Evolutionary conservation across 148 eudicot genomes (phyloP), one percentile per base, ranked within the genome.

Genomic region (Rhododendron henanense): DNA sequence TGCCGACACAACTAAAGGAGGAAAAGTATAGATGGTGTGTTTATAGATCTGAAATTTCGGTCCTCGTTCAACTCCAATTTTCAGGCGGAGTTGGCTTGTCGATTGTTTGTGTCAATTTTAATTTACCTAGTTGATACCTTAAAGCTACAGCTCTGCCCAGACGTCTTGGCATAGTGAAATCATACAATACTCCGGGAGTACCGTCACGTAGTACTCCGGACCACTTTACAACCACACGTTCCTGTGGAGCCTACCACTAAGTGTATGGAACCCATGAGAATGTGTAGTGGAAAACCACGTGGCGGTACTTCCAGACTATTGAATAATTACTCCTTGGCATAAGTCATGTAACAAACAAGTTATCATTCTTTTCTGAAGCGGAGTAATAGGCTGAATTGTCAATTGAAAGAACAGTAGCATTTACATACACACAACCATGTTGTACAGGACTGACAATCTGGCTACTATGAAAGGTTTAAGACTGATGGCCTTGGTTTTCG

Each of bases 11-110:
- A 48, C 55, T 48, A 31, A 48, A 23, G 82, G 39, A n/a, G 82
- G 82, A 48, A 79, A 79, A 48, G 15, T 48, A 79, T 79, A 79
- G 82, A 79, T 33, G 61, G 10, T 9, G 31, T 47, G 13, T 31
- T 11, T 23, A 47, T 47, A 79, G 33, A n/a, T 50, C 55, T 23
- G 59, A 79, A 50, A 50, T 45, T 48, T 79, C 14, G 39, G 37
- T 13, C 33, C 82, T 45, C 16, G 41, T 79, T 79, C 82, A 48
- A 47, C 82, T 50, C 59, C 59, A n/a, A n/a, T 48, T 79, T 79
- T 79, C 59, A 23, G 57, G 37, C 5, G 21, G 82, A 45, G 61
- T 47, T 47, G 82, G 57, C 73, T 79, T n/a, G 61, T 25, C 82
- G 14, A 37, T 79, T 47, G 55, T 9, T 23, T 21, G 37, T 23